Conservation (phyloP, 164 flowering plant species). For the Tetracentron sinense region DNA sequence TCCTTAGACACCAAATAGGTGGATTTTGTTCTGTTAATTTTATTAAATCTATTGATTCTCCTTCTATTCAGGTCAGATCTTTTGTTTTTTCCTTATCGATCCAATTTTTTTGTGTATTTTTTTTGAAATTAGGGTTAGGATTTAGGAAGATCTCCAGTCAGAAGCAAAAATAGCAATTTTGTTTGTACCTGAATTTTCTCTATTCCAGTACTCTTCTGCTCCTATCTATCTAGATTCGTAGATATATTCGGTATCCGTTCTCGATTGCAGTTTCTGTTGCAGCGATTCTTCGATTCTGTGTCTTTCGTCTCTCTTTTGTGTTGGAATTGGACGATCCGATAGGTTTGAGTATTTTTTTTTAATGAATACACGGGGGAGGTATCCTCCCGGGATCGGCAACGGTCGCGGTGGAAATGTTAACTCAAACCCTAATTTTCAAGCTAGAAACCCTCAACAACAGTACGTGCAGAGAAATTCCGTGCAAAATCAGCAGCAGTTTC, state of each 20-base stretch:
- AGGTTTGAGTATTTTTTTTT: neutral
- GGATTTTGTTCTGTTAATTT: neutral
- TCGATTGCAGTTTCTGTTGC: neutral
- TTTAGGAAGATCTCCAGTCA: neutral
- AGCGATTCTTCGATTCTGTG: neutral
- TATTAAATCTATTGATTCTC: neutral
- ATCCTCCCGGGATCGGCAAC: constrained; percentile 89
- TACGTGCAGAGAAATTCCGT: constrained; percentile 51
- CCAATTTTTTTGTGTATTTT: neutral
- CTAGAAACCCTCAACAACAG: constrained; percentile 53
- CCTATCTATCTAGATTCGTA: neutral
- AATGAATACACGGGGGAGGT: constrained; percentile 71
- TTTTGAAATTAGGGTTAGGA: neutral
- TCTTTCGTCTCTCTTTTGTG: neutral
- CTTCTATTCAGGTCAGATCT: neutral
- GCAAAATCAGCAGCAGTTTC: constrained; percentile 34
- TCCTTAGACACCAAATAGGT: neutral
- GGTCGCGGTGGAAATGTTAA: constrained; percentile 40
- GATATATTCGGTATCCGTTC: neutral
- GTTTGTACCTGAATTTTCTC: neutral
- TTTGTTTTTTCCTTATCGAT: no score
- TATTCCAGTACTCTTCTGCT: neutral
- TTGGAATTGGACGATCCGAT: neutral
- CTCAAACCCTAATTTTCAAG: constrained; percentile 51
- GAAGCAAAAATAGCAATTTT: neutral